These are phyloP conservation scores for Podaxis pistillaris DNA, from an alignment of 768 basidiomycete species.

Conservation along the genomic window DNA sequence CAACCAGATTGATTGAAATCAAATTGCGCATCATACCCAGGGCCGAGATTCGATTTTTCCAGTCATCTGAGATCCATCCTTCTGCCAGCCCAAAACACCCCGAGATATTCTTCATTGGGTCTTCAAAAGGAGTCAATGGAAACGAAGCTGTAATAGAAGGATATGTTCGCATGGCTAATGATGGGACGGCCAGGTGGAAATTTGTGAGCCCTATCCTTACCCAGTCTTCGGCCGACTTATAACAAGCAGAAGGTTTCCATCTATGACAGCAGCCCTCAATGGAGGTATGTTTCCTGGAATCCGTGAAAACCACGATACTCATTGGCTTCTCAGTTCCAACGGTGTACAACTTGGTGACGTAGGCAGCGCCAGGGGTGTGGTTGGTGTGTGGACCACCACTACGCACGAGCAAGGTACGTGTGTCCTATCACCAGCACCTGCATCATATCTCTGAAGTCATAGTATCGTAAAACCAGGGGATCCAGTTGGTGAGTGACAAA, in stretches of 20 bases:
- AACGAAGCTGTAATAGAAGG: slow-evolving; percentile 48
- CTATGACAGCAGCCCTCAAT: slow-evolving; percentile 51
- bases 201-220: slow-evolving; percentile 44
- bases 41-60: slow-evolving; percentile 28
- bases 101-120: slow-evolving; percentile 46
- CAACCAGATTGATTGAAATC: slow-evolving; percentile 60
- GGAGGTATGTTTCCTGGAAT: slow-evolving; percentile 45
- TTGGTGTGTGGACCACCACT: slow-evolving; percentile 68
- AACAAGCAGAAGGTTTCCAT: slow-evolving; percentile 44
- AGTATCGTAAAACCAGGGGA: slow-evolving; percentile 41
- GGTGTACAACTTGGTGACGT: slow-evolving; percentile 66
- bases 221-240: slow-evolving; percentile 5
- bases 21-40: slow-evolving; percentile 45
- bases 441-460: background rate
- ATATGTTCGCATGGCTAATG: slow-evolving; percentile 44
- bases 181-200: slow-evolving; percentile 51
- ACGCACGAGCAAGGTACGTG: slow-evolving; percentile 51
- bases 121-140: slow-evolving; percentile 40
- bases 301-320: background rate
- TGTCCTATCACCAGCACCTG: background rate
- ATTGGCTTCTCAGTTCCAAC: slow-evolving; percentile 46
- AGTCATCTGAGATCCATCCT: slow-evolving; percentile 16
- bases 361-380: slow-evolving; percentile 63
- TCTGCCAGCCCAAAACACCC: slow-evolving; percentile 31
- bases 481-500: slow-evolving; percentile 51